Evolutionary conservation across 495 filamentous ascomycete species (phyloP).

Genomic region (Bacidia gigantensis): DNA sequence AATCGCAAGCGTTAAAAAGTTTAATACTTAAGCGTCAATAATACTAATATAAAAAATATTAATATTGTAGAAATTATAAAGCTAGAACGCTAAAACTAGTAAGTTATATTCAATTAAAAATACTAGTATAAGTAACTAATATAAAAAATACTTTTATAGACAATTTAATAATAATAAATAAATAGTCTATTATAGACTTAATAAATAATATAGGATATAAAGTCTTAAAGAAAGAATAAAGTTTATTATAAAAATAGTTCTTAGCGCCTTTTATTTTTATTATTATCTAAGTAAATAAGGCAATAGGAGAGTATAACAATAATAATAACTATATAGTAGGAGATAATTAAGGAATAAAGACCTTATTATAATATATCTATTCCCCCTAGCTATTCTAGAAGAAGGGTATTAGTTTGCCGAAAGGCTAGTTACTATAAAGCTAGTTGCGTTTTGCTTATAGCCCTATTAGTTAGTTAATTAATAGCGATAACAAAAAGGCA

Average conservation of each 20-base stretch:
- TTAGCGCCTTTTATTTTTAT: background rate
- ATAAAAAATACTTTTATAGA: background rate
- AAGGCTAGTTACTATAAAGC: too few relatives aligned
- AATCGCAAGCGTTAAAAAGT: background rate
- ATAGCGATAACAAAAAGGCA: too few relatives aligned
- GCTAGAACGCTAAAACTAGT: background rate
- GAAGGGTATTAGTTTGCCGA: background rate
- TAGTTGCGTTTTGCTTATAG: too few relatives aligned
- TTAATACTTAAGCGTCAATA: background rate
- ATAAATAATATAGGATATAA: background rate
- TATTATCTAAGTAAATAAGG: too few relatives aligned
- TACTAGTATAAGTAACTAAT: background rate
- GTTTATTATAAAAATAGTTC: background rate
- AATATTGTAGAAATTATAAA: background rate
- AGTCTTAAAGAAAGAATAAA: background rate
- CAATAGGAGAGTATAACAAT: background rate
- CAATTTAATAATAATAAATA: background rate
- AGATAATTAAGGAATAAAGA: background rate
- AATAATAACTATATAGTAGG: background rate
- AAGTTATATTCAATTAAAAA: background rate
- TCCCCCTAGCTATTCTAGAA: background rate
- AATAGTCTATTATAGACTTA: background rate
- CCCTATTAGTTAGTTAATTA: too few relatives aligned
- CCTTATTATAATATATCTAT: background rate
- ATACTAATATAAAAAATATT: conserved; percentile 1